Evolutionary conservation across 2,329 filamentous ascomycete genomes (phyloP).

Genomic region (Xylogone sp.): DNA sequence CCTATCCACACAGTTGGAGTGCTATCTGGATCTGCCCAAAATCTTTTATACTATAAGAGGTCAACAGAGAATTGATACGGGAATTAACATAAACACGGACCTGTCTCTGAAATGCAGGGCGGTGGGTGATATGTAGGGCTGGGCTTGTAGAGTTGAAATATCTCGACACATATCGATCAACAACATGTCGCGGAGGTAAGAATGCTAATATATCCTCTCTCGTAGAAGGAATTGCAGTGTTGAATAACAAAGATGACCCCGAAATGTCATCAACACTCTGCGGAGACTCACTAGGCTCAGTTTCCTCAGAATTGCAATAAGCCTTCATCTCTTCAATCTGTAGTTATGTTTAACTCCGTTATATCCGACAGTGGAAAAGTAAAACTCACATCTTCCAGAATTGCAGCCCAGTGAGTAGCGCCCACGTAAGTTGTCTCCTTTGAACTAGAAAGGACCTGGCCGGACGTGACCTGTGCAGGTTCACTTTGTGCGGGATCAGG

Average conservation of each 20-base stretch:
- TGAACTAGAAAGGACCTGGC: constrained; percentile 40
- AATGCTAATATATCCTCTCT: constrained; percentile 44
- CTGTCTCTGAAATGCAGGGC: constrained; percentile 45
- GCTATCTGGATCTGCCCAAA: constrained; percentile 40
- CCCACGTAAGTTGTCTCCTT: constrained; percentile 50
- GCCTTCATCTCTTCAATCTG: constrained; percentile 57
- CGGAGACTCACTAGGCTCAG: constrained; percentile 23
- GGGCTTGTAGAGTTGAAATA: constrained; percentile 53
- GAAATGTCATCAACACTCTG: constrained; percentile 27
- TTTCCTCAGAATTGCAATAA: constrained; percentile 49
- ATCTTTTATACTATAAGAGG: constrained; percentile 39
- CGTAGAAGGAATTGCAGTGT: constrained; percentile 31
- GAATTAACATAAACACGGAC: constrained; percentile 24
- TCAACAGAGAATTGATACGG: constrained; percentile 2
- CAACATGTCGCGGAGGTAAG: constrained; percentile 42
- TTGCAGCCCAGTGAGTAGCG: constrained; percentile 57
- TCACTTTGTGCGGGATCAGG: neutral
- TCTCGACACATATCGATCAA: constrained; percentile 47
- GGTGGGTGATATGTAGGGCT: constrained; percentile 48
- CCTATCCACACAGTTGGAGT: constrained; percentile 45
- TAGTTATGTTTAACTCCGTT: constrained; percentile 5
- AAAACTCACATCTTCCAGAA: constrained; percentile 52
- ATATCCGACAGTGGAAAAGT: neutral
- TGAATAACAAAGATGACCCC: constrained; percentile 33
- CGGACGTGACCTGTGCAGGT: constrained; percentile 18